Evolutionary conservation across 108 stramenopile species (phyloP).

Genomic region (Stephanodiscus triporus): DNA sequence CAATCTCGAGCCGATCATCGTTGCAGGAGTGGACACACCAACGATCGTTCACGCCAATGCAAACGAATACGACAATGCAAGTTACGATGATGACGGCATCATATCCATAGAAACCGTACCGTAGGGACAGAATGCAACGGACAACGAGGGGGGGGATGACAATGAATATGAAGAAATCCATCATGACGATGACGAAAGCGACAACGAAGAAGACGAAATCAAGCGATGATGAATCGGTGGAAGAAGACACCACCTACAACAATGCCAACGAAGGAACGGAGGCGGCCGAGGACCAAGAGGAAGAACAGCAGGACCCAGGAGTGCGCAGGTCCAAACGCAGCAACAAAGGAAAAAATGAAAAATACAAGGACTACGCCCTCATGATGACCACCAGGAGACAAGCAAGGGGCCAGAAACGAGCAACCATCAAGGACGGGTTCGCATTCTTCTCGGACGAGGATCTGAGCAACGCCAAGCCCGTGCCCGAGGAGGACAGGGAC

Average conservation of each 20-base stretch:
- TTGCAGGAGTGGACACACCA: too few species aligned
- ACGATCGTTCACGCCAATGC: too few species aligned
- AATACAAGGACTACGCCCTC: background rate
- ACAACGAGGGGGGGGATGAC: background rate
- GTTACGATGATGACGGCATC: conserved; percentile 14
- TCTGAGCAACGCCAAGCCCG: background rate
- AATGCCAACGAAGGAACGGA: conserved; percentile 3
- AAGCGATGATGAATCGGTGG: conserved; percentile 5
- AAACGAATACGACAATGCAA: background rate
- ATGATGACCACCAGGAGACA: conserved; percentile 3
- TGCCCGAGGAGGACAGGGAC: background rate
- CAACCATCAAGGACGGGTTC: too few species aligned
- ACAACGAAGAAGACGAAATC: background rate
- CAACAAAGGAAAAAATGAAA: conserved; percentile 1
- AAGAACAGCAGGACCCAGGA: conserved; percentile 2
- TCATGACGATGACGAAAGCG: background rate
- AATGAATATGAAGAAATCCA: background rate
- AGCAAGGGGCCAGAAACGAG: too few species aligned
- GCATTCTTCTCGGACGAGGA: background rate
- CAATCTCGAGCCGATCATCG: too few species aligned
- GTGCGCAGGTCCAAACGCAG: background rate
- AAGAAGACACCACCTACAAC: background rate
- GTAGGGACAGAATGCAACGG: background rate
- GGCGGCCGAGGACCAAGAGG: too few species aligned
- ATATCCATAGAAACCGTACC: background rate